These are phyloP conservation scores for Incumbomyces delicatus DNA, from an alignment of 2,329 filamentous ascomycete genomes.

Conservation along the genomic window DNA sequence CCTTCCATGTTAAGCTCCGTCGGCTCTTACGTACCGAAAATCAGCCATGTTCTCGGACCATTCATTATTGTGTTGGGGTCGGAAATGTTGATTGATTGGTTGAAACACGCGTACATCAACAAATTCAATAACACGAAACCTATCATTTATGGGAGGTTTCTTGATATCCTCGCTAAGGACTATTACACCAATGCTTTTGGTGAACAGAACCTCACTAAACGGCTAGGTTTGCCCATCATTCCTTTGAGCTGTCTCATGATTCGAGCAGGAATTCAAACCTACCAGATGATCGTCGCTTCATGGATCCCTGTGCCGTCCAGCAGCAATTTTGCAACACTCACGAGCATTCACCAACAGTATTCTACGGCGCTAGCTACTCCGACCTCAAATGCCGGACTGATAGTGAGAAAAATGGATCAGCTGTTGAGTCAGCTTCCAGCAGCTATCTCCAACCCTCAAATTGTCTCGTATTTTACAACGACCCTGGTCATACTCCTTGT, in stretches of 20 bases:
- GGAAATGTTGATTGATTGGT: constrained; percentile 92
- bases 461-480: constrained; percentile 55
- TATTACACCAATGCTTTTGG: constrained; percentile 96
- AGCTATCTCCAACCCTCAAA: constrained; percentile 32
- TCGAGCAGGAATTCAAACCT: constrained; percentile 86
- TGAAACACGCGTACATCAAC: constrained; percentile 95
- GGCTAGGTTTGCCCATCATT: constrained; percentile 82
- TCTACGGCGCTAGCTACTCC: constrained; percentile 53
- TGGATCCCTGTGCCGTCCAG: constrained; percentile 51
- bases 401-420: constrained; percentile 28
- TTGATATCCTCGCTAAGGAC: constrained; percentile 92
- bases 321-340: constrained; percentile 28
- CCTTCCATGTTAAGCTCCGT: constrained; percentile 47
- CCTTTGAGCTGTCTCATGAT: constrained; percentile 91
- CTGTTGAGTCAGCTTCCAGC: constrained; percentile 33
- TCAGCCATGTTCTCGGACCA: constrained; percentile 77
- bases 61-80: constrained; percentile 91
- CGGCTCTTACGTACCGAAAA: constrained; percentile 33
- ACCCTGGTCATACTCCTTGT: constrained; percentile 72
- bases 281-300: constrained; percentile 93
- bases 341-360: constrained; percentile 37
- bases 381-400: constrained; percentile 49
- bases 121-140: constrained; percentile 98
- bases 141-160: constrained; percentile 74
- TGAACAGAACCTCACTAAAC: constrained; percentile 78